Evolutionary conservation across 352 stramenopile genomes (phyloP), one percentile per base, ranked within the genome.

Genomic region (Pythium oligandrum): DNA sequence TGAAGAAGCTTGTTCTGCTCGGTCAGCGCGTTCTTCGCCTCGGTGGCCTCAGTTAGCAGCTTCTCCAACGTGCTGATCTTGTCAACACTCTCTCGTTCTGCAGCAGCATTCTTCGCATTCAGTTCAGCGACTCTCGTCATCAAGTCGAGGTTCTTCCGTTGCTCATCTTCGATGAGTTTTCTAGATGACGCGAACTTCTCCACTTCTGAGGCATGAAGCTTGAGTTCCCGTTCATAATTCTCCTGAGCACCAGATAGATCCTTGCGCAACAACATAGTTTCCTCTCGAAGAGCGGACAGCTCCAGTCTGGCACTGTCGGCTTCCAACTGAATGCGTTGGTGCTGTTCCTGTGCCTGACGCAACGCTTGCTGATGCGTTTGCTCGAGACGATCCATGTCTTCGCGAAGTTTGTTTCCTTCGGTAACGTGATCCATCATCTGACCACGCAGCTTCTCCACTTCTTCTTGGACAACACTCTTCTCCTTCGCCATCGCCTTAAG

Each of bases 151-250:
- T 70, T 61, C 50, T 61, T 55, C 37, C 69, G 72, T 44, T 70
- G 66, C 32, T 77, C 56, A 26, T 78, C 67, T 47, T 89, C 75
- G 46, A 89, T 63, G 39, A 77, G 61, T 40, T 78, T 76, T 17
- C 78, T 71, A 43, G 68, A 68, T 7, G 71, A 59, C 2, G 77
- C 71, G 10, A 76, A 66, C 54, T 80, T 83, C 10, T 72, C 60
- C 5, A 88, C 77, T 55, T 90, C 75, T 3, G 68, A 62, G 0
- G 84, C 76, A 42, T 93, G 86, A 40, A 91, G 59, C 54, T 93
- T 80, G 30, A 96, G 55, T 53, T 96, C 86, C 7, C 84, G 79
- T 53, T 93, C 81, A 50, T 96, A 96, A 55, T 93, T 90, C 17
- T 83, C 75, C 35, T 84, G 77, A 8, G 82, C 78, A 1, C 49